These are phyloP conservation scores for Aspergillus biplanus DNA, from an alignment of 495 filamentous ascomycete genomes.

Conservation along the genomic window DNA sequence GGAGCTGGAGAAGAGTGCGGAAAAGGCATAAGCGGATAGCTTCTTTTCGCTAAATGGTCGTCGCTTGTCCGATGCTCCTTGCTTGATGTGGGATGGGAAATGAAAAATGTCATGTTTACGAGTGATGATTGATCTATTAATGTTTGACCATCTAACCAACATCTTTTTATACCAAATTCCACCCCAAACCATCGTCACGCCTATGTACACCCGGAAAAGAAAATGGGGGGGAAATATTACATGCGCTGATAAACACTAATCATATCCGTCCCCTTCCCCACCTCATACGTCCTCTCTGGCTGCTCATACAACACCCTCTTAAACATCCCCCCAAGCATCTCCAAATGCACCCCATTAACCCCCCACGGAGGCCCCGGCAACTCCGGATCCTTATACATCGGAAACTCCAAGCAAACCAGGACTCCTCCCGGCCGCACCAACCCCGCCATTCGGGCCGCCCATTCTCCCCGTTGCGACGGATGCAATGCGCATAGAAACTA, in stretches of 20 bases:
- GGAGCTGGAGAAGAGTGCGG: slow-evolving; percentile 6
- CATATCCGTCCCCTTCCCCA: slow-evolving; percentile 20
- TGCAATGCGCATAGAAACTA: slow-evolving; percentile 50
- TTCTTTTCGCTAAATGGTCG: not conserved
- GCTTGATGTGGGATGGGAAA: too few relatives aligned
- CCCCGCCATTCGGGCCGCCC: slow-evolving; percentile 40
- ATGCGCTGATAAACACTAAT: slow-evolving; percentile 17
- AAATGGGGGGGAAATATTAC: too few relatives aligned
- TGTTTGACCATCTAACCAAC: too few relatives aligned
- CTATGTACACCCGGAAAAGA: not conserved
- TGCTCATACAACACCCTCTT: slow-evolving; percentile 12
- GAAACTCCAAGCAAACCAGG: slow-evolving; percentile 49
- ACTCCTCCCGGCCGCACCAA: slow-evolving; percentile 33
- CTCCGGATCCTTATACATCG: slow-evolving; percentile 41
- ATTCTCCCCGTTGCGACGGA: slow-evolving; percentile 35
- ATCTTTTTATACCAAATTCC: too few relatives aligned
- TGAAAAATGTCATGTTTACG: too few relatives aligned
- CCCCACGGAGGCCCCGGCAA: slow-evolving; percentile 44
- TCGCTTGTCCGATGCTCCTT: too few relatives aligned
- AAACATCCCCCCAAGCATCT: slow-evolving; percentile 27
- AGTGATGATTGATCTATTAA: too few relatives aligned
- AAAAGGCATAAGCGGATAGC: not conserved
- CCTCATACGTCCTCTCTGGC: slow-evolving; percentile 18
- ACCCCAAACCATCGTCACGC: not conserved
- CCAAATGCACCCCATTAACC: slow-evolving; percentile 41